Conservation (phyloP, 2,329 filamentous ascomycete genomes). For the Xylariaceae sp. region DNA sequence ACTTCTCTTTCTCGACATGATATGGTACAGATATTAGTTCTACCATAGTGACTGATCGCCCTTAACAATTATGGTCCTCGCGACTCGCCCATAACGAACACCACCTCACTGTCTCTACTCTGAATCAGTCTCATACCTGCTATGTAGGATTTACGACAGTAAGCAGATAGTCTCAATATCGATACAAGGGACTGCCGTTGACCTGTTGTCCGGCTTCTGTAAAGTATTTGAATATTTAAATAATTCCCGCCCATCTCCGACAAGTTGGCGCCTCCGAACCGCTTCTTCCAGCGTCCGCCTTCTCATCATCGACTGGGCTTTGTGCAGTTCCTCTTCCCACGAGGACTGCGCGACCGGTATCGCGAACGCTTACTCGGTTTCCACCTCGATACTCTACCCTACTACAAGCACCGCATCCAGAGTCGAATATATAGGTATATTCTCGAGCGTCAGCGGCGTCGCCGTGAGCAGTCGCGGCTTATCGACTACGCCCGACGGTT, state of each 20-base stretch:
- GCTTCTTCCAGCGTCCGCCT: constrained; percentile 34
- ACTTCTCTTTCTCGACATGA: too few species aligned
- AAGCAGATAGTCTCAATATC: background rate
- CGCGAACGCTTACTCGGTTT: constrained; percentile 63
- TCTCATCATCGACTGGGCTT: constrained; percentile 44
- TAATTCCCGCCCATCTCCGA: background rate
- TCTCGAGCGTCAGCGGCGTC: constrained; percentile 55
- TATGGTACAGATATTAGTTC: too few species aligned
- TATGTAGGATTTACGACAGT: background rate
- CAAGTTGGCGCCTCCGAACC: constrained; percentile 43
- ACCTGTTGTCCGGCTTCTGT: background rate
- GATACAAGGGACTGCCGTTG: background rate
- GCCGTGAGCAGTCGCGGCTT: constrained; percentile 43
- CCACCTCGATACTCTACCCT: constrained; percentile 68
- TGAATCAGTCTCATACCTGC: background rate
- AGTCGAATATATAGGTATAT: constrained; percentile 71
- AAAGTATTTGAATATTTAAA: background rate
- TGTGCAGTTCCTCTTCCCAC: constrained; percentile 64
- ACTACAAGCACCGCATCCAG: constrained; percentile 65
- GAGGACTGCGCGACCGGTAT: constrained; percentile 53
- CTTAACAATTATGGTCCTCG: too few species aligned
- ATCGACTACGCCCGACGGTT: constrained; percentile 44
- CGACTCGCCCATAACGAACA: too few species aligned
- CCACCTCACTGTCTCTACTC: too few species aligned
- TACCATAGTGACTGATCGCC: too few species aligned